Evolutionary conservation across 176 grass and related monocot genomes (phyloP).

Genomic region (Triticum timopheevii): DNA sequence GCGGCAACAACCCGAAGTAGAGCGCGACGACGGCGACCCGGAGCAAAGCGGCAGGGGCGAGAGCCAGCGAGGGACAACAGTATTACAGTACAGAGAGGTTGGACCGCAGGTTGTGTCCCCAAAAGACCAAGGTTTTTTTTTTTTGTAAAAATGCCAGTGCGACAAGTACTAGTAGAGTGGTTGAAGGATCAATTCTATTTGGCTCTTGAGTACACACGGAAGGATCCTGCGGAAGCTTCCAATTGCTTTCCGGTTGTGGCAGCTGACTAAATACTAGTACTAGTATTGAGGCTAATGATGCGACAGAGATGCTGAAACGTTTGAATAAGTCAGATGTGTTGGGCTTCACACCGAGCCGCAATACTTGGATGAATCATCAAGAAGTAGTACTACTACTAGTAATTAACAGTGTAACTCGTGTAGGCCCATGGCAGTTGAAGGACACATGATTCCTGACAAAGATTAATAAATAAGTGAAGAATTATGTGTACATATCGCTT

Average conservation of each 20-base stretch:
- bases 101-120: no score
- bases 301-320: neutral
- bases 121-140: no score
- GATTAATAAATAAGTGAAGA: neutral
- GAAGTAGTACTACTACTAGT: neutral
- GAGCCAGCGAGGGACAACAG: no score
- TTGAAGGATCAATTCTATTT: neutral
- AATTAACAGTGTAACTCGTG: neutral
- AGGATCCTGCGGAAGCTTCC: slow-evolving; percentile 22
- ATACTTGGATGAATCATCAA: neutral
- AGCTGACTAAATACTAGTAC: neutral
- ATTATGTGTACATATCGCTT: neutral
- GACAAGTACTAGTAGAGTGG: neutral
- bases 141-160: no score
- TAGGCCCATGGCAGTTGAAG: neutral
- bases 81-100: no score
- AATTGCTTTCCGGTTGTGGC: neutral
- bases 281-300: slow-evolving; percentile 1
- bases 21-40: no score
- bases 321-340: neutral
- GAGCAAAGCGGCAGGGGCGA: no score
- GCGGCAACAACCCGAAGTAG: no score
- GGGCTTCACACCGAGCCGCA: slow-evolving; percentile 2
- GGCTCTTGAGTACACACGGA: neutral
- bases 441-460: neutral